Evolutionary conservation across 495 filamentous ascomycete genomes (phyloP), one percentile per base, ranked within the genome.

Genomic region (Penicillium alfredii): DNA sequence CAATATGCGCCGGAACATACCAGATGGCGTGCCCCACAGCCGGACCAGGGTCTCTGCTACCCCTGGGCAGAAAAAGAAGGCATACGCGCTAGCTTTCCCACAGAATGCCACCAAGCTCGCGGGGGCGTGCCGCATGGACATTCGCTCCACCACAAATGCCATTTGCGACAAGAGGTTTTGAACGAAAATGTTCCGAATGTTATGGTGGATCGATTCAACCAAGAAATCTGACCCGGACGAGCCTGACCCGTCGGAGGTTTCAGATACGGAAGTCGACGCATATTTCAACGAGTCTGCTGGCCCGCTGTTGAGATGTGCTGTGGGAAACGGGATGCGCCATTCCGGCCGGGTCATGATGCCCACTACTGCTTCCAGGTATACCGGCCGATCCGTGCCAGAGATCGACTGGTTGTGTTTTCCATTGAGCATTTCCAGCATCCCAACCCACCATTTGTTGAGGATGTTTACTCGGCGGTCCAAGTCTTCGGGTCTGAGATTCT

Each of bases 401-500:
- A 93, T 76, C 5, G 77, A 77, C 48, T 82, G 73, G 42, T 81
- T 79, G 45, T 84, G 68, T 43, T 72, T 78, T 45, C 81, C 82
- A 51, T 88, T 80, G 27, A 96, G 73, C 69, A 95, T 80, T 38
- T 89, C 87, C 27, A 97, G 61, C 29, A 98, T 71, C 6, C 82
- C 89, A 23, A 76, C 86, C 92, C 92, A 98, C 92, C 92, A 98
- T 54, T 87, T 92, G 51, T 94, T 88, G 26, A 97, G 66, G 22
- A 93, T 84, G 23, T 78, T 78, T 4, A 84, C 75, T 38, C 92
- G 72, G 22, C 86, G 77, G 41, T 98, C 92, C 26, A 97, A 60
- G 55, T 95, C 88, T 67, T 96, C 92, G 4, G 87, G 72, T 19
- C 76, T 65, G 16, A 89, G 58, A 31, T 71, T 72, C 44, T 68